Percentiles rank a stretch among this genome's conserved stretches.
Evolutionary conservation across 2,329 filamentous ascomycete genomes (phyloP).

Genomic region (Colletotrichum chrysophilum): DNA sequence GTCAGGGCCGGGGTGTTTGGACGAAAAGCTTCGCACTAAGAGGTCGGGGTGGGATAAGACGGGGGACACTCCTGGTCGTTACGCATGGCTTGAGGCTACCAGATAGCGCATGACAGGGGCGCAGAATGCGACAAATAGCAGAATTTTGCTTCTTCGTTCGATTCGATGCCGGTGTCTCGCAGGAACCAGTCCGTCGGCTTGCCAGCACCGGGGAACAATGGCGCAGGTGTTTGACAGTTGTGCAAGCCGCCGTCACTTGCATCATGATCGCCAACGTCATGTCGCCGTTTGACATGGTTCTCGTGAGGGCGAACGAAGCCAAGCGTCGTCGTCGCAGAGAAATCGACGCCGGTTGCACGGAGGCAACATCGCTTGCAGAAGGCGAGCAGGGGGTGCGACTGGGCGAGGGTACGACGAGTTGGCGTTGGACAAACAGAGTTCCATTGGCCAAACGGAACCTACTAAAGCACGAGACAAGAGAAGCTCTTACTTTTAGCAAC

Average conservation of each 20-base stretch:
- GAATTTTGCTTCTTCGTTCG: background rate
- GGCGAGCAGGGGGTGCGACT: background rate
- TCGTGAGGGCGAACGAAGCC: background rate
- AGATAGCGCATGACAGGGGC: background rate
- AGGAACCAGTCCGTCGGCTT: constrained; percentile 5
- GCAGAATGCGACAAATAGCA: background rate
- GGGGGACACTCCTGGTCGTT: constrained; percentile 12
- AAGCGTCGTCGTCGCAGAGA: background rate
- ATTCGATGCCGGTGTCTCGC: constrained; percentile 8
- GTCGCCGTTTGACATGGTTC: constrained; percentile 1
- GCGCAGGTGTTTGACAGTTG: constrained; percentile 4
- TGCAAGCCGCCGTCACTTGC: constrained; percentile 3
- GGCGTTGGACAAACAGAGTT: background rate
- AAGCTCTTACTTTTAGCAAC: background rate
- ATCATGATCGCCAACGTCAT: constrained; percentile 2
- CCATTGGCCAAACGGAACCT: background rate
- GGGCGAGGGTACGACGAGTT: background rate
- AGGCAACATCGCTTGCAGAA: background rate
- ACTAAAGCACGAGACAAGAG: background rate
- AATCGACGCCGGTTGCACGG: background rate
- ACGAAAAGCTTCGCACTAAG: constrained; percentile 5
- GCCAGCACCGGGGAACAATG: constrained; percentile 1
- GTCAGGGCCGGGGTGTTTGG: background rate
- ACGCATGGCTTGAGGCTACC: constrained; percentile 13
- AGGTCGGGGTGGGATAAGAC: background rate